Conservation (phyloP, 2,329 filamentous ascomycete genomes). For the Alternaria sp. region DNA sequence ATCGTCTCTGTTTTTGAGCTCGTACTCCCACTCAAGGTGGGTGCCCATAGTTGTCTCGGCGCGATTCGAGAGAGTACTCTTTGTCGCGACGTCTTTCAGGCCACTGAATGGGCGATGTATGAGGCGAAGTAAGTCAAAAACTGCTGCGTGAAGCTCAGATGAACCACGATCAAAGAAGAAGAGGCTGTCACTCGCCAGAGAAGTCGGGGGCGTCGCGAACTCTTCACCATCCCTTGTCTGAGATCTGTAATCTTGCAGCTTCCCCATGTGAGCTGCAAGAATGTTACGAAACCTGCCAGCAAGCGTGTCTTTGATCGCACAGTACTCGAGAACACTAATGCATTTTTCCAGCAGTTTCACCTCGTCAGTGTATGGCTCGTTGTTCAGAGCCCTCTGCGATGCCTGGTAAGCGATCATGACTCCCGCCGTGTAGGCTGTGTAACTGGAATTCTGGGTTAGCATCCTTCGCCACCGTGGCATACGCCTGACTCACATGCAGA, state of each 20-base stretch:
- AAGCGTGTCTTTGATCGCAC: conserved; percentile 11
- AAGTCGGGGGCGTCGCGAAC: neutral
- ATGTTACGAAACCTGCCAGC: conserved; percentile 6
- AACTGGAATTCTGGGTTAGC: conserved; percentile 7
- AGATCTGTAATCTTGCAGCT: neutral
- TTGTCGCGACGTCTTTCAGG: neutral
- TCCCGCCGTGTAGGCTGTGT: conserved; percentile 21
- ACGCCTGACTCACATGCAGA: conserved; percentile 23
- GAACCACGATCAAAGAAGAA: conserved; percentile 12
- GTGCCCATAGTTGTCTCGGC: conserved; percentile 7
- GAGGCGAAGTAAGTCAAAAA: conserved; percentile 16
- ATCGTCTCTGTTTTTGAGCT: neutral
- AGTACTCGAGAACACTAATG: conserved; percentile 9
- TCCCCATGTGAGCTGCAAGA: conserved; percentile 7
- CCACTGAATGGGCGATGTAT: conserved; percentile 20
- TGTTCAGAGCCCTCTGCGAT: conserved; percentile 17
- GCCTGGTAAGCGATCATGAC: conserved; percentile 23
- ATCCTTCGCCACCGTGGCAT: neutral
- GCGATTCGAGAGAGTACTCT: conserved; percentile 7
- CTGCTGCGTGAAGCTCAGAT: conserved; percentile 14
- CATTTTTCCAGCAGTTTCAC: conserved; percentile 13
- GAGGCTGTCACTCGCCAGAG: conserved; percentile 10
- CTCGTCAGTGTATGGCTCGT: neutral
- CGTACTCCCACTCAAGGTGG: conserved; percentile 14
- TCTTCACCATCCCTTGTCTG: neutral